Conservation (phyloP, 192 early-diverging fungal genomes). For the Lobulomyces angularis region DNA sequence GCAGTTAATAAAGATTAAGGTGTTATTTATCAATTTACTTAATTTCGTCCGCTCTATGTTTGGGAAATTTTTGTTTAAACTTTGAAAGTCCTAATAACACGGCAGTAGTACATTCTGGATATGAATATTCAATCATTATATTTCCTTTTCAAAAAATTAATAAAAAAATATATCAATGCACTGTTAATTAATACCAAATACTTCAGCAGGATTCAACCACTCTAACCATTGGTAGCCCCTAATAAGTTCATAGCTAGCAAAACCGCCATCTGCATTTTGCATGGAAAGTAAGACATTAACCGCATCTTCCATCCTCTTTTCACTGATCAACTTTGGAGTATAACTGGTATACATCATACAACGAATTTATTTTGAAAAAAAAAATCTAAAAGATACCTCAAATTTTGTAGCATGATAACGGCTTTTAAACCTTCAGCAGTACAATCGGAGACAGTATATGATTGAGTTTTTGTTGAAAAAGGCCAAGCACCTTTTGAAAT, state of each 20-base stretch:
- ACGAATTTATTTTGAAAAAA: constrained; percentile 1
- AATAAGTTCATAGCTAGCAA: constrained; percentile 81
- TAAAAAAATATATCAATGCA: constrained; percentile 4
- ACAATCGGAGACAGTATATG: constrained; percentile 91
- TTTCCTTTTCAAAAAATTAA: constrained; percentile 7
- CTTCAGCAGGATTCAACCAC: constrained; percentile 86
- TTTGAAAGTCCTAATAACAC: constrained; percentile 71
- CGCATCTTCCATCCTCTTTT: constrained; percentile 67
- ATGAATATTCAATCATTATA: constrained; percentile 94
- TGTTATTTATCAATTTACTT: constrained; percentile 27
- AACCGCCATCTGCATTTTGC: constrained; percentile 87
- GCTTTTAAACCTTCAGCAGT: constrained; percentile 86
- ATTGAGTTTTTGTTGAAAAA: constrained; percentile 85
- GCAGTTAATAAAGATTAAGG: constrained; percentile 1
- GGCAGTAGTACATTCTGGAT: constrained; percentile 95
- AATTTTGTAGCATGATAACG: constrained; percentile 62
- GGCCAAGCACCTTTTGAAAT: constrained; percentile 88
- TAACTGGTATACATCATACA: background rate
- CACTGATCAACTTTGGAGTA: constrained; percentile 42
- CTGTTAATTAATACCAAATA: constrained; percentile 65
- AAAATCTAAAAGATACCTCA: no score
- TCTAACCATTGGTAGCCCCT: constrained; percentile 73
- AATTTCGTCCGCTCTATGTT: constrained; percentile 72
- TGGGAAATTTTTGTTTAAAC: constrained; percentile 63
- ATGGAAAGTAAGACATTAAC: constrained; percentile 83